A percentile compares a stretch with the other conserved stretches of the same genome.
These are phyloP conservation scores for Parvularia atlantis DNA, from an alignment of 78 protist genomes.

Conservation along the genomic window DNA sequence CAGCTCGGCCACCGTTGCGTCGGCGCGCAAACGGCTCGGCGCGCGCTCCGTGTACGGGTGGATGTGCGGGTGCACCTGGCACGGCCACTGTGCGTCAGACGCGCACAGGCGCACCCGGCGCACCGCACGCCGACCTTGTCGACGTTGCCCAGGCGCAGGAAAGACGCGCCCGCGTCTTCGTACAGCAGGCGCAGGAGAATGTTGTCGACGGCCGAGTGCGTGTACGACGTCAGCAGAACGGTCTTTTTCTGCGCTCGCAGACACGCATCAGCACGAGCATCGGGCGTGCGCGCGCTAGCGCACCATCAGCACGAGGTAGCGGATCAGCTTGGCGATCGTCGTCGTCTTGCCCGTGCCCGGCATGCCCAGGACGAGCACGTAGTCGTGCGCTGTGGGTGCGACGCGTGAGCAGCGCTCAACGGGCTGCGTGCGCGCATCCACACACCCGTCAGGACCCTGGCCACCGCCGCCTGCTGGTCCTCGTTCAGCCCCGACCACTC, in stretches of 20 bases:
- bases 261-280: not conserved
- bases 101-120: no score
- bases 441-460: not conserved
- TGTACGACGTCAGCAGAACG: conserved; percentile 55
- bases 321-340: conserved; percentile 28
- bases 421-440: not conserved
- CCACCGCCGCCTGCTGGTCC: not conserved
- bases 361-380: conserved; percentile 64
- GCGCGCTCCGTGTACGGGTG: not conserved
- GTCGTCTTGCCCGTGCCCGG: conserved; percentile 84
- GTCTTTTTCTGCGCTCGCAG: conserved; percentile 17
- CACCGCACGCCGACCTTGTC: no score
- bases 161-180: conserved; percentile 2
- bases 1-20: not conserved
- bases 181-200: conserved; percentile 38
- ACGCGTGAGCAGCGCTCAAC: not conserved
- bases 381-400: conserved; percentile 33
- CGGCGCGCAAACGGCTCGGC: not conserved
- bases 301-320: conserved; percentile 1
- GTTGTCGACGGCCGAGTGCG: conserved; percentile 68
- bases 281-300: no score
- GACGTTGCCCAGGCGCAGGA: conserved; percentile 10
- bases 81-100: no score
- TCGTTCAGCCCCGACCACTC: no score
- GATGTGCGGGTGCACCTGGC: not conserved